Conservation (phyloP, 192 early-diverging fungal genomes). For the Entomortierella lignicola region DNA sequence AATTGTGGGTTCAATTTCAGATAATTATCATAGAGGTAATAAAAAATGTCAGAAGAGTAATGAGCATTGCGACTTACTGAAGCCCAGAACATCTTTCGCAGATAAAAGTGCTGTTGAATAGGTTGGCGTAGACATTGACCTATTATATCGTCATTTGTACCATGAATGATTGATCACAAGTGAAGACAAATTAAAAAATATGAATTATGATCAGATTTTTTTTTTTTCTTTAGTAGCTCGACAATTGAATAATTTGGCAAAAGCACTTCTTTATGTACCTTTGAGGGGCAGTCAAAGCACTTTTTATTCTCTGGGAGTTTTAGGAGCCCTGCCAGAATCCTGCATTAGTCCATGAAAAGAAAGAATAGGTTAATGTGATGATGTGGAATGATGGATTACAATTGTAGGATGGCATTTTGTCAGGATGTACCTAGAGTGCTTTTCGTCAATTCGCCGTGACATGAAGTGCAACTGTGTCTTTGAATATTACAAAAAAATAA, state of each 20-base stretch:
- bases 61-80: constrained; percentile 54
- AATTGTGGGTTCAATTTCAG: too few species aligned
- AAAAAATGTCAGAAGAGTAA: not conserved
- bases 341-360: not conserved
- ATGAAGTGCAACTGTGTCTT: constrained; percentile 6
- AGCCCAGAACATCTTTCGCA: constrained; percentile 68
- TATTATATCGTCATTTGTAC: constrained; percentile 18
- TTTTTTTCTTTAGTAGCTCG: not conserved
- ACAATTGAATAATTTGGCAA: not conserved
- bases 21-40: not conserved
- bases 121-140: constrained; percentile 67
- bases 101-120: constrained; percentile 64
- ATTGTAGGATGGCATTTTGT: not conserved
- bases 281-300: constrained; percentile 66
- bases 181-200: not conserved
- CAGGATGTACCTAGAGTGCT: constrained; percentile 49
- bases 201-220: not conserved
- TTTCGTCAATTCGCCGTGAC: constrained; percentile 52
- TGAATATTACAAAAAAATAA: too few species aligned
- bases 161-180: not conserved
- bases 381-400: not conserved
- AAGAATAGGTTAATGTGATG: not conserved
- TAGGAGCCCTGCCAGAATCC: constrained; percentile 53
- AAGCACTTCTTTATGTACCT: constrained; percentile 30
- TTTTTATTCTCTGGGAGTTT: constrained; percentile 63